Percentiles rank a stretch among this genome's conserved stretches.
These are phyloP conservation scores for Nadsonia starkeyi-henricii DNA, from an alignment of 1,139 yeast genomes.

Conservation along the genomic window DNA sequence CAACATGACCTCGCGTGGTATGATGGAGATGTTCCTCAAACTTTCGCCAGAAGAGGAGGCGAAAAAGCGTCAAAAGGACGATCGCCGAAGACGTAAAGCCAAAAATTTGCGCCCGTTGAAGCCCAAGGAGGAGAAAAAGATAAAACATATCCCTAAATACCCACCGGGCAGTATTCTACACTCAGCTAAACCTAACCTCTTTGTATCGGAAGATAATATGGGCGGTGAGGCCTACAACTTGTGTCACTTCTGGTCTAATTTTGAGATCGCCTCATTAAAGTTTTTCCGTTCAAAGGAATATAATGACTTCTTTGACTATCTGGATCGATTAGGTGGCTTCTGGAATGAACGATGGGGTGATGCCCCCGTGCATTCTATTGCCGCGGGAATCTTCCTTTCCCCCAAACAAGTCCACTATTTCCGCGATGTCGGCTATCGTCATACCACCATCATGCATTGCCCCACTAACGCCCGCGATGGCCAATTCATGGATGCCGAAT, in stretches of 20 bases:
- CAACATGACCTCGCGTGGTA: conserved; percentile 35
- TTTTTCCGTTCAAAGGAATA: conserved; percentile 53
- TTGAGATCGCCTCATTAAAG: conserved; percentile 75
- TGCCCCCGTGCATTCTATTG: conserved; percentile 83
- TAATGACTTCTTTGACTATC: conserved; percentile 45
- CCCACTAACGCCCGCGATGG: conserved; percentile 45
- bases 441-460: conserved; percentile 69
- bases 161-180: conserved; percentile 2
- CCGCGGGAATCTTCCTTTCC: conserved; percentile 57
- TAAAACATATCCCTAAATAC: conserved; percentile 5
- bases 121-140: conserved; percentile 8
- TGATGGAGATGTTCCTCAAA: conserved; percentile 25
- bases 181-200: conserved; percentile 12
- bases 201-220: conserved; percentile 22
- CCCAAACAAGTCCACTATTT: conserved; percentile 68
- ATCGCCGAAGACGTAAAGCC: no score
- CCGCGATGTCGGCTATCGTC: conserved; percentile 79
- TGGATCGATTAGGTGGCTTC: conserved; percentile 68
- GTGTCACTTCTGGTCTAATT: conserved; percentile 91
- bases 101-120: conserved; percentile 4
- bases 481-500: conserved; percentile 10
- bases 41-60: conserved; percentile 5
- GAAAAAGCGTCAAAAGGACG: conserved; percentile 4
- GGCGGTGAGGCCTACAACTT: conserved; percentile 58
- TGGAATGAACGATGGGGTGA: conserved; percentile 91